Evolutionary conservation across 2,329 filamentous ascomycete genomes (phyloP), one percentile per base, ranked within the genome.

Genomic region (Fusarium compactum): DNA sequence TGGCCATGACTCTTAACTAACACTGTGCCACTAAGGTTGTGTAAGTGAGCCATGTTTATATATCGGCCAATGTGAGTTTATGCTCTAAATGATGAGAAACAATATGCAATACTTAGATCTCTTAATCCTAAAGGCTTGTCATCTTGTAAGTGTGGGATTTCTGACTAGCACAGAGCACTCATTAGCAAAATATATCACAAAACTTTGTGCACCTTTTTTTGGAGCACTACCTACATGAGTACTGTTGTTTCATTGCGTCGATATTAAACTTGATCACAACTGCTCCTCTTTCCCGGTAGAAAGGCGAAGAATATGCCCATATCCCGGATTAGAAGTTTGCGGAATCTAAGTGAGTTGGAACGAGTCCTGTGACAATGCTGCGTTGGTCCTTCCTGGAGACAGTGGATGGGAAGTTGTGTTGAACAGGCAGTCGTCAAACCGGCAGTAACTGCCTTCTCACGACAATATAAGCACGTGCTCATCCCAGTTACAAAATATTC

Each of bases 1-100:
- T 25, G 8, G 2, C 18, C 10, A 18, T 6, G 1, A 2, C 20
- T 7, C 0, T 27, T 15, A 29, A 38, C 5, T 12, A n/a, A 67
- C 69, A 65, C 72, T 69, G 43, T 30, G 16, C 11, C 8, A 15
- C 15, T n/a, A 8, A 38, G 18, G 32, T 2, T 8, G 24, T 57
- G 57, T 58, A 62, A 67, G 64, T 67, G 38, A 34, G 9, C 34
- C 34, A 16, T 40, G 16, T 38, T n/a, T 38, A 12, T n/a, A n/a
- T 38, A 38, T n/a, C 34, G 34, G n/a, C 18, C 32, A 34, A 34
- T 34, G 32, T 18, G 8, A 34, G 9, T 18, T 34, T 16, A 27
- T n/a, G 25, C 10, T 18, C 18, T 8, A 8, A 11, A n/a, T 14
- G 3, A 47, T 14, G 18, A 14, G 25, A 9, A 46, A 27, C 18